Evolutionary conservation across 768 basidiomycete species (phyloP).

Genomic region (Panus rudis): DNA sequence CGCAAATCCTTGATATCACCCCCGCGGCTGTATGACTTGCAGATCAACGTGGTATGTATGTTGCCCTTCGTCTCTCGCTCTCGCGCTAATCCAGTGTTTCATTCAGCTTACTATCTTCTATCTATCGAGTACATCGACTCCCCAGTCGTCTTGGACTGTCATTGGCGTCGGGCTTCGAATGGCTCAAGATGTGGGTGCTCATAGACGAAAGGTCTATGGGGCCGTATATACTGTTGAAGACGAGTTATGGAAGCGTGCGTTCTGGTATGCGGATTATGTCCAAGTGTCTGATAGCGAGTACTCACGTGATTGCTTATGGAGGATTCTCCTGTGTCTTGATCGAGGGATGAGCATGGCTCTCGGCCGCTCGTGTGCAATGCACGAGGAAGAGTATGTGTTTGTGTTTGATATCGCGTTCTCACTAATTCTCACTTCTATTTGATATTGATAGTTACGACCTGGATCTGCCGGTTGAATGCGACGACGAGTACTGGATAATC

Average conservation of each 20-base stretch:
- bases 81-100: not conserved
- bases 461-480: slow-evolving; percentile 69
- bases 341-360: slow-evolving; percentile 36
- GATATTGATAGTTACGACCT: slow-evolving; percentile 51
- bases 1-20: slow-evolving; percentile 19
- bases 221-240: slow-evolving; percentile 5
- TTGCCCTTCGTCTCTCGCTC: slow-evolving; percentile 15
- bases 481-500: slow-evolving; percentile 68
- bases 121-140: slow-evolving; percentile 18
- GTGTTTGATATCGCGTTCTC: not conserved
- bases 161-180: slow-evolving; percentile 34
- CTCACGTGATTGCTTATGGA: no score
- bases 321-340: slow-evolving; percentile 42
- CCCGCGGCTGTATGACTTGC: slow-evolving; percentile 8
- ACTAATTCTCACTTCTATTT: not conserved
- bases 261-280: no score
- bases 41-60: slow-evolving; percentile 6
- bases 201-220: slow-evolving; percentile 31
- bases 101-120: slow-evolving; percentile 11
- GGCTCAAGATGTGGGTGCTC: slow-evolving; percentile 49
- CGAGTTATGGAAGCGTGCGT: slow-evolving; percentile 9
- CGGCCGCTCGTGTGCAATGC: slow-evolving; percentile 61
- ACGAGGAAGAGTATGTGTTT: slow-evolving; percentile 62
- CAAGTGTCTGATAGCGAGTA: no score
- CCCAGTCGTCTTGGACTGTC: slow-evolving; percentile 28